A percentile compares a stretch with the other conserved stretches of the same genome.
These are phyloP conservation scores for Aspergillus ostianus DNA, from an alignment of 495 filamentous ascomycete genomes.

Conservation along the genomic window DNA sequence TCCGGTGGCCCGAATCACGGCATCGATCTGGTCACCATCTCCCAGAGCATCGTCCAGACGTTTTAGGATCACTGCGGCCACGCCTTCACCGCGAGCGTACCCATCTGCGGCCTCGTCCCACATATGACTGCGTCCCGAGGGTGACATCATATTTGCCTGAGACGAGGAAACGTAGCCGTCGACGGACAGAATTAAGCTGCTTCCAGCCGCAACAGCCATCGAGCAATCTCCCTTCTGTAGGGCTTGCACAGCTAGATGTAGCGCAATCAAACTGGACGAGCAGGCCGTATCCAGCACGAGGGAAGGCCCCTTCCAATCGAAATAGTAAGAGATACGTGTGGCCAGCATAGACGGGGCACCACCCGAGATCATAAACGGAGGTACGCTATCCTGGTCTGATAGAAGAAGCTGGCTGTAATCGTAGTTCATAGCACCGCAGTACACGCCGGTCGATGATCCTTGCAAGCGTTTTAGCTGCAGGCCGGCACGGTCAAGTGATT, in stretches of 20 bases:
- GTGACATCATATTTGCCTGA: slow-evolving; percentile 8
- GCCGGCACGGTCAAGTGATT: slow-evolving; percentile 52
- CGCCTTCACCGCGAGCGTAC: slow-evolving; percentile 45
- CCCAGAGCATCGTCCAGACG: slow-evolving; percentile 23
- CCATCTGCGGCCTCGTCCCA: slow-evolving; percentile 39
- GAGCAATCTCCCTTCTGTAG: slow-evolving; percentile 34
- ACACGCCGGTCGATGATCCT: slow-evolving; percentile 38
- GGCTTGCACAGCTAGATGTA: slow-evolving; percentile 42
- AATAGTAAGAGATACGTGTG: slow-evolving; percentile 31
- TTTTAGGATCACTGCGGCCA: slow-evolving; percentile 33
- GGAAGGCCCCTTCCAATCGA: slow-evolving; percentile 31
- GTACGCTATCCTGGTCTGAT: slow-evolving; percentile 34
- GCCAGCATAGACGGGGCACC: slow-evolving; percentile 23
- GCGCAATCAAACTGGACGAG: slow-evolving; percentile 38
- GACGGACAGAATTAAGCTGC: slow-evolving; percentile 23
- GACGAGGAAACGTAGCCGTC: slow-evolving; percentile 6
- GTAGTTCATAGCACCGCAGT: slow-evolving; percentile 22
- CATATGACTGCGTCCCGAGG: slow-evolving; percentile 20
- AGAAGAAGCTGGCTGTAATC: slow-evolving; percentile 40
- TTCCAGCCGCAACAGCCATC: slow-evolving; percentile 27
- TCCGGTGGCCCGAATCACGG: slow-evolving; percentile 28
- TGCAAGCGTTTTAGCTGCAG: slow-evolving; percentile 29
- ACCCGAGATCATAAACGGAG: slow-evolving; percentile 41
- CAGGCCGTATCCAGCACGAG: slow-evolving; percentile 45
- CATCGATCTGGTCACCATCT: slow-evolving; percentile 32